Evolutionary conservation across 2,329 filamentous ascomycete genomes (phyloP).

Genomic region (Colletotrichum australisinense): DNA sequence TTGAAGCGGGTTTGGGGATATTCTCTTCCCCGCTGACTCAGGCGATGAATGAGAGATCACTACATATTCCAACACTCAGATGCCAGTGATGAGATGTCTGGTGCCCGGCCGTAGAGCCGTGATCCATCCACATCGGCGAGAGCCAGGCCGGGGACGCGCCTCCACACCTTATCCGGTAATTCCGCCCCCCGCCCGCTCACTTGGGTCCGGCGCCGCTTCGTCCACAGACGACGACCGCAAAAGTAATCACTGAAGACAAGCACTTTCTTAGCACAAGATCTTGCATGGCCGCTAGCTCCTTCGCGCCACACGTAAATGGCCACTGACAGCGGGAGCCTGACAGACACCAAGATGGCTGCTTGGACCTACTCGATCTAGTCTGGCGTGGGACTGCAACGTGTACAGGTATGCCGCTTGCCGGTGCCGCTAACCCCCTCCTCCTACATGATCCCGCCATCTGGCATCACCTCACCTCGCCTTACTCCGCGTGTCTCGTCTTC

Average conservation of each 20-base stretch:
- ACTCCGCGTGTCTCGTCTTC: background rate
- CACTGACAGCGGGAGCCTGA: background rate
- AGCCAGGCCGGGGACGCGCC: background rate
- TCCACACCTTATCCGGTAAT: background rate
- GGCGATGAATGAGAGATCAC: background rate
- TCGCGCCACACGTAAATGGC: background rate
- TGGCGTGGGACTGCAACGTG: background rate
- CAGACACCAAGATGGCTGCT: background rate
- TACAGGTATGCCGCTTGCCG: background rate
- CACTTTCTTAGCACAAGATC: background rate
- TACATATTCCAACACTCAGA: background rate
- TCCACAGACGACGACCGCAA: background rate
- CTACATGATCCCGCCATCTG: background rate
- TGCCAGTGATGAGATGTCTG: no score
- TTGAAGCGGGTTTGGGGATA: background rate
- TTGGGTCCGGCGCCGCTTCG: background rate
- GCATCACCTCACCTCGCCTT: background rate
- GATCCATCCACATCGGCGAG: background rate
- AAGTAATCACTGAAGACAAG: background rate
- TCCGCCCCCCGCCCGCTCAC: background rate
- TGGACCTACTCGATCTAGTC: slow-evolving; percentile 18
- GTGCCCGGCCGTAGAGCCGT: no score
- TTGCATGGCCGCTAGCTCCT: background rate
- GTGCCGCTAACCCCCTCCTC: background rate
- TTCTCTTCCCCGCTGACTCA: background rate